Conservation (phyloP, 2,329 filamentous ascomycete species). For the Cladosporium colombiae region DNA sequence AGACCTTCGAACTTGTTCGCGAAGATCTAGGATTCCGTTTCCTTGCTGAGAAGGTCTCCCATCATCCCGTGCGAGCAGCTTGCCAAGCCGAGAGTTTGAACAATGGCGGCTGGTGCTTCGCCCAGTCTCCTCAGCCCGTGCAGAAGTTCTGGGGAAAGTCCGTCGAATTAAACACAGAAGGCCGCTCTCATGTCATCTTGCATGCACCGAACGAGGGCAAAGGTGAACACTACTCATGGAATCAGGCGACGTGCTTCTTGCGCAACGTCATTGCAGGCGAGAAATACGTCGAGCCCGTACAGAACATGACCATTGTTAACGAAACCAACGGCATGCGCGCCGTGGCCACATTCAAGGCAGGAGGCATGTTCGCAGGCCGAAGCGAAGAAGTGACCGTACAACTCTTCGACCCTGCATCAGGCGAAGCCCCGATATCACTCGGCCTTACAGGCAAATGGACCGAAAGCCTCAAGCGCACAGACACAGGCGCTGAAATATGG, state of each 20-base stretch:
- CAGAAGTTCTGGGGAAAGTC: conserved; percentile 99
- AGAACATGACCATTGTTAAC: conserved; percentile 81
- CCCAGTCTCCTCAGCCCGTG: conserved; percentile 82
- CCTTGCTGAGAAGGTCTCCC: conserved; percentile 91
- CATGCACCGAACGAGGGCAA: conserved; percentile 60
- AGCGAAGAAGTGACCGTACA: conserved; percentile 86
- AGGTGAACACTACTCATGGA: conserved; percentile 81
- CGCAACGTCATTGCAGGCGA: conserved; percentile 97
- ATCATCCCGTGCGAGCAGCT: conserved; percentile 87
- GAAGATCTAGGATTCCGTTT: conserved; percentile 86
- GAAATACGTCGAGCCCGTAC: conserved; percentile 95
- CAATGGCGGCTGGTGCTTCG: conserved; percentile 75
- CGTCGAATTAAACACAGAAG: conserved; percentile 90
- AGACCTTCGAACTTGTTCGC: conserved; percentile 90
- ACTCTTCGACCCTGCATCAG: conserved; percentile 56
- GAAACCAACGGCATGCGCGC: conserved; percentile 83
- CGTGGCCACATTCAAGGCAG: conserved; percentile 85
- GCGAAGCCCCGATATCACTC: conserved; percentile 63
- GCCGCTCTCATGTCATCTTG: conserved; percentile 75
- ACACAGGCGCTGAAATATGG: conserved; percentile 73
- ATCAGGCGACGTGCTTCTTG: conserved; percentile 82
- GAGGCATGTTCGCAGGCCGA: conserved; percentile 95
- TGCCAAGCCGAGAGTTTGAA: conserved; percentile 75
- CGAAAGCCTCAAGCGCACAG: conserved; percentile 64
- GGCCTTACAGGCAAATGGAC: conserved; percentile 87